Base-by-base conservation (phyloP, 352 stramenopile genomes). In the Pythium dissotocum region DNA sequence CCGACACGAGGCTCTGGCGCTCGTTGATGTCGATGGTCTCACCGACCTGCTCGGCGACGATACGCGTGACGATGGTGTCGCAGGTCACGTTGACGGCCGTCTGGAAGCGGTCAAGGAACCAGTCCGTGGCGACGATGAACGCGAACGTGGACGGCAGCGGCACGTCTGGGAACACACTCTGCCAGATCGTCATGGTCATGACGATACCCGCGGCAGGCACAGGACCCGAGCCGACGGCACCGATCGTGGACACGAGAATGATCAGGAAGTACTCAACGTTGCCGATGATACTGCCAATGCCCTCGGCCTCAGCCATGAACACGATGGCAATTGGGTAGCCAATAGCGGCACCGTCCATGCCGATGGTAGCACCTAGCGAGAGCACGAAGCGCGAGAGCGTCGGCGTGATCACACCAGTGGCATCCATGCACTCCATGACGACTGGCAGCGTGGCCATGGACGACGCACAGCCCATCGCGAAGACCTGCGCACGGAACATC, bases 81-180 rank as follows among this genome's bases (percentile, higher is more conserved):
- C 78, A 71, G 36, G 77, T 82, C 28, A 90, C 75, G 64, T 88
- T 86, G 53, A 83, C 72, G 14, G 75, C 69, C 0, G 81, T 87
- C 44, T 78, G 65, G 33, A 86, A 73, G 16, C 78, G 76, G 60
- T 88, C 78, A 28, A 88, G 32, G 61, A 87, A 66, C 78, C 77
- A 87, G 63, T 89, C 80, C n/a, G 69, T 85, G 32, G 73, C 80
- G 18, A 87, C 74, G 65, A 89, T 77, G 59, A 82, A 82, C 9
- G 67, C 66, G 48, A 85, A 89, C 0, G 77, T 70, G n/a, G 73
- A 71, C 46, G 79, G 79, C 6, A 86, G 65, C 14, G 69, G 53
- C 6, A 75, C 66, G 13, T 58, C 59, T 0, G 69, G 67, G 48
- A 78, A 71, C 42, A 80, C 69, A 32, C 52, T 76, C 33, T 58